Conservation (phyloP, 2,329 filamentous ascomycete species). For the Alternaria sp. region DNA sequence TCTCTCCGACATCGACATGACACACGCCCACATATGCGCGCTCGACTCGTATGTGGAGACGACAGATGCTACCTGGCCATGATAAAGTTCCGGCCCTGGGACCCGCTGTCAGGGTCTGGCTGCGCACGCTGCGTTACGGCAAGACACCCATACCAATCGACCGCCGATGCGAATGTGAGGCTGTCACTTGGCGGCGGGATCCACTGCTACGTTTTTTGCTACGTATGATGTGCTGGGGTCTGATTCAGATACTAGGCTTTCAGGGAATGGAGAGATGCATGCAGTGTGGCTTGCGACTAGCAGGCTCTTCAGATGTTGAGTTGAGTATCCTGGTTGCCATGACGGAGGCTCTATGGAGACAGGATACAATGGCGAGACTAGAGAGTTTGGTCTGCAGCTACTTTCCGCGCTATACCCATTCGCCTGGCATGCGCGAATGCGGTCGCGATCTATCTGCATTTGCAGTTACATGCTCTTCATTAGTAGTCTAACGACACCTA, state of each 20-base stretch:
- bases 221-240: neutral
- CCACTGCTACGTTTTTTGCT: neutral
- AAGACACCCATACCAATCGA: neutral
- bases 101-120: neutral
- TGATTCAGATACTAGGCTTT: neutral
- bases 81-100: neutral
- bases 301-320: neutral
- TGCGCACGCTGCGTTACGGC: neutral
- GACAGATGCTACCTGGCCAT: neutral
- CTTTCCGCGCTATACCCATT: neutral
- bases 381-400: neutral
- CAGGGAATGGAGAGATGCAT: neutral
- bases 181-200: neutral
- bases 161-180: neutral
- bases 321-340: neutral
- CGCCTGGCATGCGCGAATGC: neutral
- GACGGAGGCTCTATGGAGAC: neutral
- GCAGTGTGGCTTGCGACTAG: neutral
- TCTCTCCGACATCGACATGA: neutral
- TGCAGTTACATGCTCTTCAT: neutral
- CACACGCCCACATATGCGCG: neutral
- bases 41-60: constrained; percentile 1
- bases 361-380: neutral
- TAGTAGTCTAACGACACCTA: neutral
- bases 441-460: neutral